phyloP scores from a whole-genome alignment of 2,329 filamentous ascomycete genomes.

The Clonostachys byssicola region DNA sequence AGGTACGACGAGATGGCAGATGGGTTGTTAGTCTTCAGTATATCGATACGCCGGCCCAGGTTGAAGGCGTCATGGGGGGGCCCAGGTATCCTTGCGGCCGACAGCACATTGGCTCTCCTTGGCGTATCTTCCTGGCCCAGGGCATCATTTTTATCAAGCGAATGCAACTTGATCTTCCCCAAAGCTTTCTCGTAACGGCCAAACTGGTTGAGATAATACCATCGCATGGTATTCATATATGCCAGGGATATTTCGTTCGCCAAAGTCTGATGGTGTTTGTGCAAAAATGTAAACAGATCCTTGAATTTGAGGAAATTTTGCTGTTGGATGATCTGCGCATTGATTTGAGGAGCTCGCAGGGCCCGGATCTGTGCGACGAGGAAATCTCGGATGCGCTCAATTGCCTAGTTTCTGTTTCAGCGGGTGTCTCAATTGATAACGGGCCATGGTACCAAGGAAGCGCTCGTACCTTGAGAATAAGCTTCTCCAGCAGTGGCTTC shows the following conservation, averaged over 20 bases:
- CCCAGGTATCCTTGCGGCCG: constrained; percentile 37
- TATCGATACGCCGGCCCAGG: constrained; percentile 79
- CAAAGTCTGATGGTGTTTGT: constrained; percentile 75
- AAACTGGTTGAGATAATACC: constrained; percentile 95
- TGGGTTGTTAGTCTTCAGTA: constrained; percentile 69
- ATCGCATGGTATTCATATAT: constrained; percentile 97
- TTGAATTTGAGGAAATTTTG: constrained; percentile 86
- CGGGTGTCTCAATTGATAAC: constrained; percentile 4
- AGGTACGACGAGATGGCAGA: constrained; percentile 81
- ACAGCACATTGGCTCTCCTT: constrained; percentile 58
- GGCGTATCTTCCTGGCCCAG: constrained; percentile 73
- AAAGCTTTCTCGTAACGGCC: constrained; percentile 80
- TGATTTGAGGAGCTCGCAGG: constrained; percentile 89
- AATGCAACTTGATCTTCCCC: constrained; percentile 78
- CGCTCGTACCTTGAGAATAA: constrained; percentile 67
- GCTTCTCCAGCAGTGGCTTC: constrained; percentile 76
- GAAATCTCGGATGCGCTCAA: constrained; percentile 91
- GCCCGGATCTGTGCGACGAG: constrained; percentile 93
- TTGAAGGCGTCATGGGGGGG: constrained; percentile 83
- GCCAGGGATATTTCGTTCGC: constrained; percentile 88
- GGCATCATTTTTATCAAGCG: constrained; percentile 77
- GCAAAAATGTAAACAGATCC: constrained; percentile 81
- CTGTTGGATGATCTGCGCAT: constrained; percentile 94
- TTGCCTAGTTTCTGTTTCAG: constrained; percentile 48
- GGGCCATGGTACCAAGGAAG: background rate